A percentile compares a stretch with the other conserved stretches of the same genome.
phyloP scores from a whole-genome alignment of 495 filamentous ascomycete species.

The Lasiosphaeria miniovina region DNA sequence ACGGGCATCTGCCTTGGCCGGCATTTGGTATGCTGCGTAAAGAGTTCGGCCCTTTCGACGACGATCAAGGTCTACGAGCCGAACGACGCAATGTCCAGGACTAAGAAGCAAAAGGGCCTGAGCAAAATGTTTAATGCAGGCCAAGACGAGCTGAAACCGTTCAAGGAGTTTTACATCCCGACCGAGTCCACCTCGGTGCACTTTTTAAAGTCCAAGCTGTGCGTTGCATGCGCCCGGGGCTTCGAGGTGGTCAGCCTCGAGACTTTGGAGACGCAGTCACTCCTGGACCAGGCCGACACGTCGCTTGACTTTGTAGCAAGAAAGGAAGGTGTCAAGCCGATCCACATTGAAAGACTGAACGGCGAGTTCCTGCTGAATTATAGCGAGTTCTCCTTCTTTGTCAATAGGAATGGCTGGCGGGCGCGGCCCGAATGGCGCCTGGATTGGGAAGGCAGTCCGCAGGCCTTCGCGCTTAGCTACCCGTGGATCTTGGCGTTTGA shows the following conservation, averaged over 20 bases:
- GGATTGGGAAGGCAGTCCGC: conserved; percentile 92
- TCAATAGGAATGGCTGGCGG: conserved; percentile 97
- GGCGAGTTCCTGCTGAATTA: conserved; percentile 98
- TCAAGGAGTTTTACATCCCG: conserved; percentile 99
- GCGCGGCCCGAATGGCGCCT: conserved; percentile 95
- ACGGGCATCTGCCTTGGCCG: conserved; percentile 90
- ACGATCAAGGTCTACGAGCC: conserved; percentile 99
- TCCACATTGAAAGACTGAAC: conserved; percentile 94
- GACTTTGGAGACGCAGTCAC: conserved; percentile 93
- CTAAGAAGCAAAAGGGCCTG: conserved; percentile 87
- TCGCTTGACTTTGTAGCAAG: conserved; percentile 93
- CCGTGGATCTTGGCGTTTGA: conserved; percentile 98
- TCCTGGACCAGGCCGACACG: conserved; percentile 97
- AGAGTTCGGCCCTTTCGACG: conserved; percentile 81
- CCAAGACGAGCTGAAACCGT: conserved; percentile 90
- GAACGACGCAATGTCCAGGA: conserved; percentile 82
- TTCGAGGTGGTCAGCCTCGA: conserved; percentile 98
- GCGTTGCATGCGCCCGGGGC: conserved; percentile 89
- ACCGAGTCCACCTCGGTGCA: conserved; percentile 95
- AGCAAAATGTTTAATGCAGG: conserved; percentile 92
- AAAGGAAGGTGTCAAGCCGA: conserved; percentile 91
- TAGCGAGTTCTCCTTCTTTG: conserved; percentile 97
- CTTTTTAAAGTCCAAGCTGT: conserved; percentile 94
- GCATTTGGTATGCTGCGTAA: conserved; percentile 92
- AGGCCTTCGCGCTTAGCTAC: conserved; percentile 86